A percentile compares a stretch with the other conserved stretches of the same genome.
These are phyloP conservation scores for Metschnikowia sp. DNA, from an alignment of 805 yeast species.

Conservation along the genomic window DNA sequence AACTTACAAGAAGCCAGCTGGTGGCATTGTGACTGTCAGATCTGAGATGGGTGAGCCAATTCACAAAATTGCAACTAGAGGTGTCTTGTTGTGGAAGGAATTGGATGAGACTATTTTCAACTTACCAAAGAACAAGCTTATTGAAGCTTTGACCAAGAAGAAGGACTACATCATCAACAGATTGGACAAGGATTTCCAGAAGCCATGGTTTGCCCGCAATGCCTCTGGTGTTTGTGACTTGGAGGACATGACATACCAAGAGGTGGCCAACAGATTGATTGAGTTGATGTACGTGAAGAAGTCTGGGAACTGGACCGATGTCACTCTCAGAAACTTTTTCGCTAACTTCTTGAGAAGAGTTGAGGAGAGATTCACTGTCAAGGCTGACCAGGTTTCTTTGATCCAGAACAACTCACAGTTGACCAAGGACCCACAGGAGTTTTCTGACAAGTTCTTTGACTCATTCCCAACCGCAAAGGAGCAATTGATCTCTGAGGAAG, in stretches of 20 bases:
- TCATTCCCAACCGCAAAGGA: conserved; percentile 71
- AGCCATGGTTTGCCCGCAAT: conserved; percentile 93
- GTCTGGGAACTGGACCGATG: conserved; percentile 84
- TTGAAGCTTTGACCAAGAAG: conserved; percentile 78
- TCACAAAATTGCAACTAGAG: conserved; percentile 97
- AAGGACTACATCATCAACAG: conserved; percentile 79
- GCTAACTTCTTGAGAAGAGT: conserved; percentile 89
- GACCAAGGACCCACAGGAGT: conserved; percentile 56
- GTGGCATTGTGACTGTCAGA: conserved; percentile 93
- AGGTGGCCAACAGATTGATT: conserved; percentile 81
- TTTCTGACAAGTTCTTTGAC: conserved; percentile 56
- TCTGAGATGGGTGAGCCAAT: conserved; percentile 99
- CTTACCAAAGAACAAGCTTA: conserved; percentile 83
- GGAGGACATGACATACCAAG: conserved; percentile 92
- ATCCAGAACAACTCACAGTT: conserved; percentile 72
- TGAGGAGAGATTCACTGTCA: conserved; percentile 87
- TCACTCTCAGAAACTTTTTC: conserved; percentile 76
- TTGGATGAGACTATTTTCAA: conserved; percentile 90
- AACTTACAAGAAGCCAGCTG: conserved; percentile 91
- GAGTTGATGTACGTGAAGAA: conserved; percentile 83
- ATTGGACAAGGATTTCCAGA: conserved; percentile 92
- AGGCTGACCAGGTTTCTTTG: conserved; percentile 54
- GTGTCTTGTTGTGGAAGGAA: conserved; percentile 96
- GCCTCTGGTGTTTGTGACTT: conserved; percentile 81
- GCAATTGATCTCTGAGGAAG: conserved; percentile 92